Base-by-base conservation (phyloP, 352 stramenopile species). In the Elongisporangium prolatum region DNA sequence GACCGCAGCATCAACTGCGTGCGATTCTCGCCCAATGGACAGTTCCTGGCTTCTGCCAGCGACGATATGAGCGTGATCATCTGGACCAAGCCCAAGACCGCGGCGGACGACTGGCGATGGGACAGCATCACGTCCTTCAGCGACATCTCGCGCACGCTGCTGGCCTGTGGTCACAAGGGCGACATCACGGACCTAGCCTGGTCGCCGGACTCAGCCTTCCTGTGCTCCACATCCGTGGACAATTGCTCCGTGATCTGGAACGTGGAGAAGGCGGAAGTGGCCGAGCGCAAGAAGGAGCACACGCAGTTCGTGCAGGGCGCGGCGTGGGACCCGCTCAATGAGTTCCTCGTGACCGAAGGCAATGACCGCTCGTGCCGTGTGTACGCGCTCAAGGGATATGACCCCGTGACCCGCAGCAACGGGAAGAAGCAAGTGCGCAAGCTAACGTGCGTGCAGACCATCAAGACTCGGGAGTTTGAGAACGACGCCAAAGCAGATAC, bases 251-350 rank as follows among this genome's bases (percentile, higher is more conserved):
- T 93, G 13, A 88, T 98, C 48, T 98, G 84, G 77, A 88, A 97
- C 75, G 69, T 86, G 8, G 72, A 84, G 37, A 89, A 79, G 28
- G 76, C 77, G 40, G 69, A 91, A 54, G 65, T 95, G 69, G 66
- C 94, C 62, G 92, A 94, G 74, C 69, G 74, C 28, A 67, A 90
- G 74, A 84, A 91, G 53, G 95, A 99, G 70, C 96, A 99, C 69
- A 95, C 79, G 47, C 89, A 98, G 66, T 99, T 97, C 72, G 93
- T 98, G 50, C 96, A 98, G 71, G 96, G 96, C 44, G 95, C 97
- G n/a, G 78, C 90, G 2, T 98, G 93, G 77, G 96, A 99, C 71
- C 96, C 96, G 9, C 85, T 97, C 13, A 96, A 92, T 20, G 87
- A 98, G 44, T 98, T 96, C 52, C 71, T 98, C 38, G 89, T 96